Conservation (phyloP, 352 stramenopile species). For the Phytophthora idaei region DNA sequence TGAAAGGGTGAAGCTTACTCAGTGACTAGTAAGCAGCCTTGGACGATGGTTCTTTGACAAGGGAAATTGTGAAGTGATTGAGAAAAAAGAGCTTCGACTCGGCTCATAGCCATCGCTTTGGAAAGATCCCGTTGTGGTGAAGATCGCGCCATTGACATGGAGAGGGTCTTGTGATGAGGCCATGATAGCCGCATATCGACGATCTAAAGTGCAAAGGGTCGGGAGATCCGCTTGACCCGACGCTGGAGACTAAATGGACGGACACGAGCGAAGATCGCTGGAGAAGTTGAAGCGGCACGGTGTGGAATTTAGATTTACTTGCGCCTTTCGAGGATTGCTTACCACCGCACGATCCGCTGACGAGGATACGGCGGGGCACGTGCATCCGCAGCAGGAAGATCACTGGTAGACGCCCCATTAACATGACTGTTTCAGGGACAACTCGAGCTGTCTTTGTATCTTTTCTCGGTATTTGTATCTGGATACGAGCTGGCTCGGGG, state of each 20-base stretch:
- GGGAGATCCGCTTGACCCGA: conserved; percentile 12
- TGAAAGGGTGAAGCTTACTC: conserved; percentile 19
- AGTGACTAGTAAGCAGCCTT: conserved; percentile 25
- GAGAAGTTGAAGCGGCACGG: conserved; percentile 17
- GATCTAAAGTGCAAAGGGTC: conserved; percentile 28
- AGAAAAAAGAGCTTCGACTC: neutral
- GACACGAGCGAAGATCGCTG: conserved; percentile 15
- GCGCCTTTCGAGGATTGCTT: neutral
- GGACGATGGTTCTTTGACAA: conserved; percentile 15
- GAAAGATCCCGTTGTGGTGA: conserved; percentile 8
- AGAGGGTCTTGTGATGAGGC: conserved; percentile 1
- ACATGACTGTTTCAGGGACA: neutral
- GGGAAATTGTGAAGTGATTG: conserved; percentile 30
- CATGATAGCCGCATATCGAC: conserved; percentile 19
- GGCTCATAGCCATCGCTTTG: conserved; percentile 14
- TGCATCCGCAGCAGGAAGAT: neutral
- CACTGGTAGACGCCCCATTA: neutral
- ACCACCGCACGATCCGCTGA: conserved; percentile 13
- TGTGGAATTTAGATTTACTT: neutral
- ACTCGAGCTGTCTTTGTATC: too few species aligned
- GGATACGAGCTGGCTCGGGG: too few species aligned
- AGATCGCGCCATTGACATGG: conserved; percentile 4
- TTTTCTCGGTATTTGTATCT: too few species aligned
- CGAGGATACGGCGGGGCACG: neutral
- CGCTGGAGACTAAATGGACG: conserved; percentile 21